Evolutionary conservation across 2,329 filamentous ascomycete species (phyloP), one percentile per base, ranked within the genome.

Genomic region (Cylindrodendrum hubeiense): DNA sequence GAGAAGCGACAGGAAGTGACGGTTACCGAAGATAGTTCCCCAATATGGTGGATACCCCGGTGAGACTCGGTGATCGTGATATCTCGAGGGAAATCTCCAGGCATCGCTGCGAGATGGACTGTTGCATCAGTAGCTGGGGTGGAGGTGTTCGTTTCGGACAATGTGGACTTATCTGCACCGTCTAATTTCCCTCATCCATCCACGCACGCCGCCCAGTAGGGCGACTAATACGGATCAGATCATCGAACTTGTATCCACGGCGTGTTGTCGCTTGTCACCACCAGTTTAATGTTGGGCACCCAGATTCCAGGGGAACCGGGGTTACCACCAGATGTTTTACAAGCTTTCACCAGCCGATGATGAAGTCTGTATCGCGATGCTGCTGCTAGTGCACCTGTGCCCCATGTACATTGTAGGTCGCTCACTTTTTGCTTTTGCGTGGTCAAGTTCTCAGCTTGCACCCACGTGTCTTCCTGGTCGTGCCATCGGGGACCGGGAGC

Each of bases 381-480:
- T 26, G 53, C 28, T 33, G 60, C 54, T 41, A 24, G 26, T 10
- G 44, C 17, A 49, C 24, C 10, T 47, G 39, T 30, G 10, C 37
- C 17, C 39, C 10, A 21, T 37, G 21, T 22, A 34, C 17, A 19
- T 56, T 37, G 17, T 22, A 10, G 44, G 43, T 37, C 26, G 3
- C 39, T 53, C 59, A 37, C 43, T 37, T 49, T 66, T 67, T 67
- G 51, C 59, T 60, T 52, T 53, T 24, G 26, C 30, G 56, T 28
- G 17, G 39, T 59, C 43, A 41, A 43, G 46, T 33, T 41, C 49
- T 61, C 52, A 67, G 61, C 56, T 46, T 54, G 61, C 52, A 56
- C 59, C 63, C 60, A 63, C 60, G 60, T 64, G 63, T 59, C 51
- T 30, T 66, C 58, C 58, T 60, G 26, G 65, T 59, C 63, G 63